Evolutionary conservation across 345 rosid species (phyloP).

Genomic region (Lumnitzera racemosa): DNA sequence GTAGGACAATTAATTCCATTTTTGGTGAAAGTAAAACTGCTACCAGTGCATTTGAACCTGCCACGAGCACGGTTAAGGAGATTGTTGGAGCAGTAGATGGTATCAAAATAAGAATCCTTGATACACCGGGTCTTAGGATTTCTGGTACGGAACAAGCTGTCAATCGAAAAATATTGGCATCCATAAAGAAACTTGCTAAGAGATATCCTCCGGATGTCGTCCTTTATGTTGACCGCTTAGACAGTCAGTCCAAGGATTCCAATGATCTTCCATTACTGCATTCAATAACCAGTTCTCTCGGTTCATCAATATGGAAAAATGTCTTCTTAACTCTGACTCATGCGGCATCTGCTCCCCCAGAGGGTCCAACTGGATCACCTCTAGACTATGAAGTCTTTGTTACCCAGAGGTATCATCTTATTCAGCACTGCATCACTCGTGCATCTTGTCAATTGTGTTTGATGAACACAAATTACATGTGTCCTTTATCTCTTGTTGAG

Average conservation of each 20-base stretch:
- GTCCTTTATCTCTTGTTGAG: slow-evolving; percentile 50
- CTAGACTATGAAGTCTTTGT: slow-evolving; percentile 41
- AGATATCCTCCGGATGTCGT: slow-evolving; percentile 58
- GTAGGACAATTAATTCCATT: slow-evolving; percentile 67
- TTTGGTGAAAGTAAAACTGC: slow-evolving; percentile 42
- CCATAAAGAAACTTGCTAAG: slow-evolving; percentile 44
- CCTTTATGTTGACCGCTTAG: slow-evolving; percentile 72
- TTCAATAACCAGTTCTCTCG: slow-evolving; percentile 34
- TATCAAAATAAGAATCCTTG: slow-evolving; percentile 41
- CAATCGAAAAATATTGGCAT: slow-evolving; percentile 44
- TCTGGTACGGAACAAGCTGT: slow-evolving; percentile 34
- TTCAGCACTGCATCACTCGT: slow-evolving; percentile 39
- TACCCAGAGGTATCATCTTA: slow-evolving; percentile 29
- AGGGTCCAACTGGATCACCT: slow-evolving; percentile 36
- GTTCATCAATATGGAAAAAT: slow-evolving; percentile 61
- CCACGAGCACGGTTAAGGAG: slow-evolving; percentile 37
- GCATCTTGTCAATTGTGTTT: slow-evolving; percentile 39
- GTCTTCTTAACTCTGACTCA: slow-evolving; percentile 57
- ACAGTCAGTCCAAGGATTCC: slow-evolving; percentile 23
- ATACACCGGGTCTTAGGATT: slow-evolving; percentile 68
- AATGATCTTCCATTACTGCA: slow-evolving; percentile 40
- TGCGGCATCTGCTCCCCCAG: slow-evolving; percentile 47
- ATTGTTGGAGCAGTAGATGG: slow-evolving; percentile 46
- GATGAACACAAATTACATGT: slow-evolving; percentile 36
- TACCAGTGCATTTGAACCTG: slow-evolving; percentile 47